Percentiles rank a stretch among this genome's conserved stretches.
phyloP scores from a whole-genome alignment of 331 rosid genomes.

The Saraca asoca region DNA sequence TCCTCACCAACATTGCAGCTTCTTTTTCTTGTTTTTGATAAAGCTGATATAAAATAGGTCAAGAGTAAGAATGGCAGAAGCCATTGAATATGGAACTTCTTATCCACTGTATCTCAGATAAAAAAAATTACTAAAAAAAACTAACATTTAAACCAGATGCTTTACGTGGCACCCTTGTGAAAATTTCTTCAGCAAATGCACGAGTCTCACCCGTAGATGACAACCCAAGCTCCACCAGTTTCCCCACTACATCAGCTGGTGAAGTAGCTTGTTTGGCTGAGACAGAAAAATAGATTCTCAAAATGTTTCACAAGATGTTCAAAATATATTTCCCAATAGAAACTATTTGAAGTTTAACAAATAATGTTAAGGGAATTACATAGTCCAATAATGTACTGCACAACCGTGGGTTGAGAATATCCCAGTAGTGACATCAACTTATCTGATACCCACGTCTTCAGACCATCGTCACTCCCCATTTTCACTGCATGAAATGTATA shows the following conservation, averaged over 20 bases:
- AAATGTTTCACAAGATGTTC: slow-evolving; percentile 18
- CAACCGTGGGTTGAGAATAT: slow-evolving; percentile 73
- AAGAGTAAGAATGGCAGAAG: slow-evolving; percentile 22
- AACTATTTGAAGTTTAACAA: neutral
- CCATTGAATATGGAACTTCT: neutral
- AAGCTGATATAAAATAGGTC: slow-evolving; percentile 49
- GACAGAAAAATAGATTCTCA: slow-evolving; percentile 32
- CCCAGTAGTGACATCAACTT: slow-evolving; percentile 70
- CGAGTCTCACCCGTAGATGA: slow-evolving; percentile 56
- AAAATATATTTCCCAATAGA: slow-evolving; percentile 23
- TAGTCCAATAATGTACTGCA: slow-evolving; percentile 79
- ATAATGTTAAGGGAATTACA: slow-evolving; percentile 45
- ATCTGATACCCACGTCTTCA: slow-evolving; percentile 87
- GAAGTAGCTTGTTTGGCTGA: slow-evolving; percentile 84
- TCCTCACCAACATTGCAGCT: slow-evolving; percentile 72
- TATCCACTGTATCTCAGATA: slow-evolving; percentile 14
- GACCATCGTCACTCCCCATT: slow-evolving; percentile 67
- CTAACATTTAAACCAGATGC: slow-evolving; percentile 63
- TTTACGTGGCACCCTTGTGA: slow-evolving; percentile 67
- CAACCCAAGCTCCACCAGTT: slow-evolving; percentile 63
- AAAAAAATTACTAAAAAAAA: neutral
- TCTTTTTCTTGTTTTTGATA: slow-evolving; percentile 88
- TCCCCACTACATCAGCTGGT: slow-evolving; percentile 59
- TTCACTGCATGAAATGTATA: slow-evolving; percentile 31
- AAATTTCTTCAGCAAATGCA: slow-evolving; percentile 71